Conservation (phyloP, 2,329 filamentous ascomycete species). For the Colletotrichum filicis region DNA sequence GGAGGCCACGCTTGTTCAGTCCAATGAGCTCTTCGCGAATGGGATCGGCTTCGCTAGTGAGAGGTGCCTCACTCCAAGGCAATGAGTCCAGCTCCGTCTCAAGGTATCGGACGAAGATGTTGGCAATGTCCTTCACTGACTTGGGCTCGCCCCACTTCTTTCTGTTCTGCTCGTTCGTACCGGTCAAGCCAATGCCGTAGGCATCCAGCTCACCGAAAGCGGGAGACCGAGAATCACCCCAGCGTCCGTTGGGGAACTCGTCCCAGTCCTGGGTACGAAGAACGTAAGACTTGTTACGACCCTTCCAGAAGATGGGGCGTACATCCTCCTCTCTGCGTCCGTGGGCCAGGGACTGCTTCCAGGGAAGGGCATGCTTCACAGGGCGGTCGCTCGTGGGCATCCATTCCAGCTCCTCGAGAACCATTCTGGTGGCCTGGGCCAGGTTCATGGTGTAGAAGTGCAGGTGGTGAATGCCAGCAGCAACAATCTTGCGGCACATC, state of each 20-base stretch:
- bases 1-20: conserved; percentile 85
- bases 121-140: conserved; percentile 81
- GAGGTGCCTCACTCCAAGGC: conserved; percentile 93
- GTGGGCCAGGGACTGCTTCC: conserved; percentile 93
- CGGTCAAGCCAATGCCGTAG: conserved; percentile 93
- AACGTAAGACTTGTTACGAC: conserved; percentile 95
- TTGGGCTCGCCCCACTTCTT: conserved; percentile 92
- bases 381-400: conserved; percentile 82
- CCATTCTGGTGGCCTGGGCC: conserved; percentile 91
- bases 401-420: conserved; percentile 89
- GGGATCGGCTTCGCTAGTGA: conserved; percentile 82
- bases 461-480: conserved; percentile 84
- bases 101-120: conserved; percentile 88
- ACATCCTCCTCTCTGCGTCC: conserved; percentile 94
- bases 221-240: conserved; percentile 96
- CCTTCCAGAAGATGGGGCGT: conserved; percentile 98
- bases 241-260: conserved; percentile 97
- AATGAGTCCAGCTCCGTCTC: conserved; percentile 82
- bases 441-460: conserved; percentile 99
- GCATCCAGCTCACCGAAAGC: conserved; percentile 96
- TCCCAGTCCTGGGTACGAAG: conserved; percentile 98
- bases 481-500: conserved; percentile 88
- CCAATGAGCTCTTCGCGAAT: conserved; percentile 82
- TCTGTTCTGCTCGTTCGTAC: conserved; percentile 94
- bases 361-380: conserved; percentile 89